A percentile compares a stretch with the other conserved stretches of the same genome.
Evolutionary conservation across 1,139 yeast species (phyloP).

Genomic region (Martiniozyma asiatica): DNA sequence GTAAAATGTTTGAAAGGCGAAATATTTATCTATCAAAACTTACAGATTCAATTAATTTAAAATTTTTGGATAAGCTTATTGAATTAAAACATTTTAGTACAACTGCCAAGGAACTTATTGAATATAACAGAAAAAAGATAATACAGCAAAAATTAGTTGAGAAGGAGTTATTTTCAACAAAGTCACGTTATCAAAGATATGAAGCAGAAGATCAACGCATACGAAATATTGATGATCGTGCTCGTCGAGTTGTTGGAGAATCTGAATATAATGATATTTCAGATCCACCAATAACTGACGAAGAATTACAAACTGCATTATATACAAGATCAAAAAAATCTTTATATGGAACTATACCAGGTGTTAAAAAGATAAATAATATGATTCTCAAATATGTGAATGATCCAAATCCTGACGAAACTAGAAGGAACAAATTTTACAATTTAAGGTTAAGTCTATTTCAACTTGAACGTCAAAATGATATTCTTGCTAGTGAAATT

Average conservation of each 20-base stretch:
- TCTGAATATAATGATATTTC: conserved; percentile 3
- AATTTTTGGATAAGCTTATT: conserved; percentile 72
- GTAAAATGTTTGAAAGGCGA: conserved; percentile 69
- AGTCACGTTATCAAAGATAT: conserved; percentile 31
- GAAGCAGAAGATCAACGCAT: conserved; percentile 32
- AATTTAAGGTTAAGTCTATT: conserved; percentile 30
- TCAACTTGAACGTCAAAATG: conserved; percentile 38
- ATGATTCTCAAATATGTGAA: conserved; percentile 40
- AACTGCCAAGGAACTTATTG: conserved; percentile 54
- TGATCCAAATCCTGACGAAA: conserved; percentile 46
- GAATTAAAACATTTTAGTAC: conserved; percentile 72
- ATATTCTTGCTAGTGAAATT: conserved; percentile 34
- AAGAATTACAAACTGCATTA: conserved; percentile 26
- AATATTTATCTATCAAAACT: conserved; percentile 56
- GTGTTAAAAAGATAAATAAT: conserved; percentile 38
- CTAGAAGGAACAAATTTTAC: conserved; percentile 35
- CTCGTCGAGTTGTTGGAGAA: conserved; percentile 14
- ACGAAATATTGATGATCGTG: conserved; percentile 26
- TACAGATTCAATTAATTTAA: conserved; percentile 57
- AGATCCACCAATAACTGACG: conserved; percentile 20
- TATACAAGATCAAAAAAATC: conserved; percentile 19
- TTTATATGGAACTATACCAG: conserved; percentile 23
- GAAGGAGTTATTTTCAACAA: conserved; percentile 37
- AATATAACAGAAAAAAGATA: conserved; percentile 57
- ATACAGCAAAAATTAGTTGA: conserved; percentile 54